These are phyloP conservation scores for Diaporthe destruens DNA, from an alignment of 2,329 filamentous ascomycete genomes.

Conservation along the genomic window DNA sequence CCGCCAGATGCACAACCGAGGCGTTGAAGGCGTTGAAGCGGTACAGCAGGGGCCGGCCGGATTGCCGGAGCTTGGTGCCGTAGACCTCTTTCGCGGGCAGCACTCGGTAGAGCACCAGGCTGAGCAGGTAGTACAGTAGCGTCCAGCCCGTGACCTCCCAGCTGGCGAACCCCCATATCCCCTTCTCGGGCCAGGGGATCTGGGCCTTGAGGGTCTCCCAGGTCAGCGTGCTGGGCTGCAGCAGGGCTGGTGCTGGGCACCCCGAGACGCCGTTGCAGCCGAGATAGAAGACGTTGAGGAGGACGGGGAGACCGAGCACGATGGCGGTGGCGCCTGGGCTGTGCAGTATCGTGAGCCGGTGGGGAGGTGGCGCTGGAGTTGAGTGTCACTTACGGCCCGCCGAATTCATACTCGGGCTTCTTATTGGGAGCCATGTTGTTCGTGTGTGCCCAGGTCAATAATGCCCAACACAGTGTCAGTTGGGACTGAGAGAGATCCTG, in stretches of 20 bases:
- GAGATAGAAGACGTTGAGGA: constrained; percentile 49
- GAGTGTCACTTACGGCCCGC: constrained; percentile 40
- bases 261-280: constrained; percentile 66
- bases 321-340: constrained; percentile 42
- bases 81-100: constrained; percentile 79
- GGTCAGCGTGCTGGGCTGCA: constrained; percentile 58
- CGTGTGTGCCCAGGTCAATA: not conserved
- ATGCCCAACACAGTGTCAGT: not conserved
- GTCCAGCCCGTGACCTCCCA: constrained; percentile 74
- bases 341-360: not conserved
- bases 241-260: constrained; percentile 64
- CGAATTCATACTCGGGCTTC: constrained; percentile 41
- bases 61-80: constrained; percentile 73
- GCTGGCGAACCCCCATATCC: constrained; percentile 75
- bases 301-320: constrained; percentile 41
- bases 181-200: constrained; percentile 69
- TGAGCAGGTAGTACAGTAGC: constrained; percentile 80
- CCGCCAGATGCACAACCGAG: constrained; percentile 74
- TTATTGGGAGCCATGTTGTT: constrained; percentile 22
- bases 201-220: constrained; percentile 60
- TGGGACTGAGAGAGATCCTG: not conserved
- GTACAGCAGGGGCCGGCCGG: constrained; percentile 80
- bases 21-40: constrained; percentile 82
- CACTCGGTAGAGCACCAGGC: constrained; percentile 77
- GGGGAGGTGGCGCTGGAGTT: not conserved